Conservation (phyloP, 148 eudicot species). For the Polygonum maritimum region DNA sequence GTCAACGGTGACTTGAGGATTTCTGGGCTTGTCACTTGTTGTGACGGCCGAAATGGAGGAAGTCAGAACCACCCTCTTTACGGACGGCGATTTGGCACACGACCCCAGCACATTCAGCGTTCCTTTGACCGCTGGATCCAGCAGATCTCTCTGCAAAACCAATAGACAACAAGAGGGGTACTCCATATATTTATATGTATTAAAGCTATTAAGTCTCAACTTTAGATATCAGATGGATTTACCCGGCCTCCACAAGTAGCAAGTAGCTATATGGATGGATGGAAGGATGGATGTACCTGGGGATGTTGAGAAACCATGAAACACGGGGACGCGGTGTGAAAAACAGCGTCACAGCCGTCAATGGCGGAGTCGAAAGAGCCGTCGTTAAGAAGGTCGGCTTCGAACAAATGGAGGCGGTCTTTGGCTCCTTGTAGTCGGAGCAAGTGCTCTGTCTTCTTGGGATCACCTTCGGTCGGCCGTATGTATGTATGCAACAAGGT, state of each 20-base stretch:
- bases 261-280: background rate
- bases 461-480: background rate
- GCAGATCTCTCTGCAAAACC: slow-evolving; percentile 24
- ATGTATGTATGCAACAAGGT: too few species aligned
- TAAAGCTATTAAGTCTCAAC: too few species aligned
- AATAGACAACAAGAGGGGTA: too few species aligned
- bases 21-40: slow-evolving; percentile 12
- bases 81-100: slow-evolving; percentile 26
- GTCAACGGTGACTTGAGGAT: background rate
- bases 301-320: background rate
- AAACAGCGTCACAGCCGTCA: slow-evolving; percentile 34
- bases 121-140: slow-evolving; percentile 55
- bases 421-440: slow-evolving; percentile 18
- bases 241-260: background rate
- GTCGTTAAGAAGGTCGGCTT: slow-evolving; percentile 17
- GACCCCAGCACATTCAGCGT: slow-evolving; percentile 48
- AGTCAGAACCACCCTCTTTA: slow-evolving; percentile 39
- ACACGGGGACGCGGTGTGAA: slow-evolving; percentile 39
- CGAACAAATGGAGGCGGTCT: slow-evolving; percentile 19
- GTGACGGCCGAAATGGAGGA: slow-evolving; percentile 33
- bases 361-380: slow-evolving; percentile 38
- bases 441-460: slow-evolving; percentile 17
- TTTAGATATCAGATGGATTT: too few species aligned
- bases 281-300: slow-evolving; percentile 7
- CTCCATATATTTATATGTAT: too few species aligned